Evolutionary conservation across 495 filamentous ascomycete genomes (phyloP).

Genomic region (Letharia lupina): DNA sequence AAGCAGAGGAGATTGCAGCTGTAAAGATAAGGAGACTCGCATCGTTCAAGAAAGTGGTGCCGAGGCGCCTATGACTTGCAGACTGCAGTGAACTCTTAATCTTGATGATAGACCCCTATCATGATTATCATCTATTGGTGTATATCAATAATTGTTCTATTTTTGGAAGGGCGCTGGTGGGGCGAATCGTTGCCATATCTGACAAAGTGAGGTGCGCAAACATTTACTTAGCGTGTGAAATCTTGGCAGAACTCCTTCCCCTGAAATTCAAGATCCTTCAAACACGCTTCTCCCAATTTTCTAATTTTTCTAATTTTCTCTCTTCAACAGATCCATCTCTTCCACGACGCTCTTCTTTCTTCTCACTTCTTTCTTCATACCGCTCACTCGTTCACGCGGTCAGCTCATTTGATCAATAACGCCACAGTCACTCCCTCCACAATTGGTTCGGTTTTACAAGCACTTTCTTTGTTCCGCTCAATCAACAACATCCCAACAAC

Average conservation of each 20-base stretch:
- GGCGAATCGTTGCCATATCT: background rate
- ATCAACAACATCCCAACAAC: constrained; percentile 24
- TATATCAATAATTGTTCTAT: too few relatives aligned
- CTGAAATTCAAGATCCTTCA: background rate
- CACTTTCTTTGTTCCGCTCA: constrained; percentile 24
- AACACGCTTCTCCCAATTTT: background rate
- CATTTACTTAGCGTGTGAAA: too few relatives aligned
- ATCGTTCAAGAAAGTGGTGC: too few relatives aligned
- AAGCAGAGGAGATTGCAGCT: too few relatives aligned
- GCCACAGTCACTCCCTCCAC: constrained; percentile 30
- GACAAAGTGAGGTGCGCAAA: background rate
- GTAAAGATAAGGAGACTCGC: too few relatives aligned
- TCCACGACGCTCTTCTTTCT: constrained; percentile 17
- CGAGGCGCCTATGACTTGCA: too few relatives aligned
- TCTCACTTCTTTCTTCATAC: constrained; percentile 27
- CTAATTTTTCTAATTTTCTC: background rate
- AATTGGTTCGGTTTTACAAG: constrained; percentile 18
- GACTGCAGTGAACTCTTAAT: too few relatives aligned
- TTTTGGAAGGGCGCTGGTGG: too few relatives aligned
- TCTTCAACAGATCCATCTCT: background rate
- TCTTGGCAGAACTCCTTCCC: background rate
- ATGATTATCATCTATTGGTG: too few relatives aligned
- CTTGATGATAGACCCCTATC: too few relatives aligned
- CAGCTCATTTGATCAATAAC: constrained; percentile 13
- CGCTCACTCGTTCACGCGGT: constrained; percentile 22